Evolutionary conservation across 495 filamentous ascomycete species (phyloP).

Genomic region (Amphirosellinia nigrospora): DNA sequence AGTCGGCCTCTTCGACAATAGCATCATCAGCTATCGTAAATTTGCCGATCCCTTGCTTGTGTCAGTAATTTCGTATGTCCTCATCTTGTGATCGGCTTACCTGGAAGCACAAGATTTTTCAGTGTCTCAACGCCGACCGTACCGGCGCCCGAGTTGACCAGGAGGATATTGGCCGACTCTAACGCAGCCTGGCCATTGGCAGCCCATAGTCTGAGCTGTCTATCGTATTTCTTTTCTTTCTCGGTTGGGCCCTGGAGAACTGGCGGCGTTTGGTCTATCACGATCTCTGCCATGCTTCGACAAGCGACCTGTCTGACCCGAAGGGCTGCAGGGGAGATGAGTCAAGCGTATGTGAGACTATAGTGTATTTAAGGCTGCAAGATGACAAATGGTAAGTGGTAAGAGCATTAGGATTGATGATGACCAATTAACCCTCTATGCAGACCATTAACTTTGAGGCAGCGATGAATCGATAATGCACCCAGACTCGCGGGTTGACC

Average conservation of each 20-base stretch:
- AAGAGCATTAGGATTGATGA: not conserved
- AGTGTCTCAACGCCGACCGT: conserved; percentile 89
- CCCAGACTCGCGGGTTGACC: too few species aligned
- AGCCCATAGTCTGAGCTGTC: conserved; percentile 94
- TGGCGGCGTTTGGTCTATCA: conserved; percentile 57
- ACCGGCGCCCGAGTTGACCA: conserved; percentile 83
- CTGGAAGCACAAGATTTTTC: conserved; percentile 94
- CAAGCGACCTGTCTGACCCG: conserved; percentile 16
- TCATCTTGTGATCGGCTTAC: conserved; percentile 40
- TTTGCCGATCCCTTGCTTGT: conserved; percentile 74
- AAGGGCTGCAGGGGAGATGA: conserved; percentile 20
- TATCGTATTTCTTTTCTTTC: conserved; percentile 94
- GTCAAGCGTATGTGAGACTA: conserved; percentile 18
- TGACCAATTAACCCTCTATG: not conserved
- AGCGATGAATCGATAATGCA: not conserved
- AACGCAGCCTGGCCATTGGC: conserved; percentile 88
- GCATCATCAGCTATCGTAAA: conserved; percentile 91
- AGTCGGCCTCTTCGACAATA: conserved; percentile 76
- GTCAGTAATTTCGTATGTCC: conserved; percentile 27
- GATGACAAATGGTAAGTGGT: not conserved
- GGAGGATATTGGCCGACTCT: conserved; percentile 84
- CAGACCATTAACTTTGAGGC: not conserved
- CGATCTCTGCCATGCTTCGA: conserved; percentile 52
- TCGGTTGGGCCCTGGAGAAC: conserved; percentile 70
- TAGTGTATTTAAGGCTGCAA: not conserved